Percentiles rank a stretch among this genome's conserved stretches.
Conservation (phyloP, 192 early-diverging fungal species). For the Coemansia reversa region DNA sequence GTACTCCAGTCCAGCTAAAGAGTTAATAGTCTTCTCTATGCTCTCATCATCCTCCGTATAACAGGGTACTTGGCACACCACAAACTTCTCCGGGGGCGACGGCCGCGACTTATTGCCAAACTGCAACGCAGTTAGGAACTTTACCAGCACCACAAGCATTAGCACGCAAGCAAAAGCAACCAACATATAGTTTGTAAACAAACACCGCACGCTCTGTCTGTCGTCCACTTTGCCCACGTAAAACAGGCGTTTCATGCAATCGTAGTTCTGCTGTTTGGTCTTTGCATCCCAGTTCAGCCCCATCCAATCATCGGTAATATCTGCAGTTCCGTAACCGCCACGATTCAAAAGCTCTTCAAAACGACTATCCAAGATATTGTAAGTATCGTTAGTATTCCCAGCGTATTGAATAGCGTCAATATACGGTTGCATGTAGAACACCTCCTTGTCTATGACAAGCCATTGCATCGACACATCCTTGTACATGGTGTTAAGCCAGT, state of each 20-base stretch:
- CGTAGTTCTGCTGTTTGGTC: conserved; percentile 41
- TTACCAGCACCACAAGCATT: conserved; percentile 74
- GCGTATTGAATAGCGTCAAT: conserved; percentile 23
- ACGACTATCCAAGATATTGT: conserved; percentile 56
- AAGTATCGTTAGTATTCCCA: conserved; percentile 36
- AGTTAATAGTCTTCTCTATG: conserved; percentile 80
- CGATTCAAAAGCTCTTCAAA: conserved; percentile 35
- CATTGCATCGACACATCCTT: conserved; percentile 52
- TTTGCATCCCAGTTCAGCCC: conserved; percentile 33
- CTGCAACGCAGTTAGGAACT: conserved; percentile 78
- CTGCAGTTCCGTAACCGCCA: conserved; percentile 52
- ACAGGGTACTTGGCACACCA: conserved; percentile 94
- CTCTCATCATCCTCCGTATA: conserved; percentile 93
- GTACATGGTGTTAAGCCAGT: conserved; percentile 57
- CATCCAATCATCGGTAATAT: conserved; percentile 42
- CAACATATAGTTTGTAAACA: conserved; percentile 84
- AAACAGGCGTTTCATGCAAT: conserved; percentile 84
- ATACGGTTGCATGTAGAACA: conserved; percentile 70
- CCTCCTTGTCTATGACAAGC: conserved; percentile 61
- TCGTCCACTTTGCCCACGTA: conserved; percentile 81
- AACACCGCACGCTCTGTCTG: conserved; percentile 70
- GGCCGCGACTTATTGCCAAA: conserved; percentile 68
- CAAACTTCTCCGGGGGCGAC: conserved; percentile 90
- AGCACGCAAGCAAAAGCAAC: conserved; percentile 74
- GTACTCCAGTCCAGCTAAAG: conserved; percentile 72